Base-by-base conservation (phyloP, 2,329 filamentous ascomycete genomes). In the Arachnomyces sp. region DNA sequence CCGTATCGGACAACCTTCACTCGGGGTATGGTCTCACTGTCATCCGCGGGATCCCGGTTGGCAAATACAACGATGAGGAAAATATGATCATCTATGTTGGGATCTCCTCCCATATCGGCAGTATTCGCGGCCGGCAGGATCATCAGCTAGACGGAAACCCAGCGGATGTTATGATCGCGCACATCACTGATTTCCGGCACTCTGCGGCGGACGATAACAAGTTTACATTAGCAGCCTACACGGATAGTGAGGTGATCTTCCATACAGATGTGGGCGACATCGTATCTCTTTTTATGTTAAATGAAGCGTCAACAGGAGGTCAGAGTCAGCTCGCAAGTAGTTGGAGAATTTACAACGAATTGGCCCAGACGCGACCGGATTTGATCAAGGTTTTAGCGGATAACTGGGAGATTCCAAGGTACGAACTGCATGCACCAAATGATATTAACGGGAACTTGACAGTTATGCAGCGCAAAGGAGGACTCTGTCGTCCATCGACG, bases 141-240 rank as follows among this genome's bases (percentile, higher is more conserved):
- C 61, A 59, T 31, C 62, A 62, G 14, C 48, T 44, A 7, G 14
- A 41, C 5, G 45, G 36, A 8, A 40, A 48, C 8, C 39, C 44
- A 1, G 48, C 51, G 1, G 73, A 76, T 38, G 71, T 77, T 0
- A 71, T 78, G 3, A 56, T 79, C 2, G 63, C 69, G 6, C 79
- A 84, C 46, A 77, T 84, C 59, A 83, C 78, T 52, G 79, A 84
- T 49, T 62, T 84, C 3, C 61, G 52, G 28, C 40, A 46, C 25
- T 42, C 40, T 1, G 47, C 45, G 2, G 45, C 49, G 4, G 54
- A 60, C 12, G 50, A 50, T 6, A 57, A 47, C 11, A 52, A 54
- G 9, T 69, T 71, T 34, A 62, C 65, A 1, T 59, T 63, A 0
- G 66, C 68, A 0, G 65, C 65, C 0, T 68, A 69, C 45, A 69